Evolutionary conservation across 495 filamentous ascomycete species (phyloP).

Genomic region (Penicillium desertorum): DNA sequence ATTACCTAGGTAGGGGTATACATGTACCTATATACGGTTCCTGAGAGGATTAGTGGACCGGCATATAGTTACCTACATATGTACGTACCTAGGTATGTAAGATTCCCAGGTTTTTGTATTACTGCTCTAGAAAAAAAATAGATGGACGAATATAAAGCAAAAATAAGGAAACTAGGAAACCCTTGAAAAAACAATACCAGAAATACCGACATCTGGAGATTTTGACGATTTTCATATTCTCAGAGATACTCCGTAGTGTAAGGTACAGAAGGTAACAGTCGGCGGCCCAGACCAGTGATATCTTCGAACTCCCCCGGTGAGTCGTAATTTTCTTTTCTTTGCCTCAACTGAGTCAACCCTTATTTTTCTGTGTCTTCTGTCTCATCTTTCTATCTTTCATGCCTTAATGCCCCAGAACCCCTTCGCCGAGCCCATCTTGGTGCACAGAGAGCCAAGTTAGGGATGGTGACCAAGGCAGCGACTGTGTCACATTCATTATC

Average conservation of each 20-base stretch:
- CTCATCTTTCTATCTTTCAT: constrained; percentile 13
- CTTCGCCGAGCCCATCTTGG: constrained; percentile 12
- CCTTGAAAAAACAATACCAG: background rate
- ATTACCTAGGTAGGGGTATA: background rate
- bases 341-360: constrained; percentile 3
- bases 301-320: constrained; percentile 22
- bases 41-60: background rate
- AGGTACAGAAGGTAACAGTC: constrained; percentile 18
- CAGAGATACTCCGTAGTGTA: constrained; percentile 27
- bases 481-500: constrained; percentile 24
- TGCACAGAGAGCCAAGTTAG: constrained; percentile 28
- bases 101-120: background rate
- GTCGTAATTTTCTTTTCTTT: background rate
- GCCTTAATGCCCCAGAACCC: constrained; percentile 14
- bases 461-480: constrained; percentile 43
- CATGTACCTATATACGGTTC: background rate
- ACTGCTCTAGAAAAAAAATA: background rate
- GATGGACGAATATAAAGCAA: background rate
- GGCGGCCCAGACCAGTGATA: constrained; percentile 34
- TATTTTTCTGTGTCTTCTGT: background rate
- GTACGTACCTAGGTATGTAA: too few relatives aligned
- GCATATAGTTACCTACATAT: too few relatives aligned
- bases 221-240: constrained; percentile 16
- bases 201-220: too few relatives aligned
- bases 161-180: background rate